Conservation (phyloP, 768 basidiomycete genomes). For the Holtermanniella nyarrowii region DNA sequence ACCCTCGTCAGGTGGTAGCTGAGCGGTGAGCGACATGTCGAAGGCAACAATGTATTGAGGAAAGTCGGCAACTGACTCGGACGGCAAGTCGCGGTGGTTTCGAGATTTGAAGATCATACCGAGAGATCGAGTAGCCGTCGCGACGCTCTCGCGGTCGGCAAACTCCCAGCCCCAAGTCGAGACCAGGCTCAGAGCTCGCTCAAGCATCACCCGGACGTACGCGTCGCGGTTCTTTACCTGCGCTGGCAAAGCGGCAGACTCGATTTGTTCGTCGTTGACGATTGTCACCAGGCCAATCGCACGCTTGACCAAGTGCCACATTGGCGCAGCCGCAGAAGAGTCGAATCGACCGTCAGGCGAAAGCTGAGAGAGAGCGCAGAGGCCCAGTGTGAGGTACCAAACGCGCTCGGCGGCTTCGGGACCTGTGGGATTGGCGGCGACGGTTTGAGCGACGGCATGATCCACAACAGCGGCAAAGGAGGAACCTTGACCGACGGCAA, state of each 20-base stretch:
- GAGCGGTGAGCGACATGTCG: constrained; percentile 50
- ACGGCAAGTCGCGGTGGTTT: constrained; percentile 58
- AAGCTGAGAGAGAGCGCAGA: constrained; percentile 72
- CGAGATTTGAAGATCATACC: constrained; percentile 66
- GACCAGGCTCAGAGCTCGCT: constrained; percentile 63
- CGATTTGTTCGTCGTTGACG: constrained; percentile 43
- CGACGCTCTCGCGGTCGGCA: constrained; percentile 45
- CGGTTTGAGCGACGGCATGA: neutral
- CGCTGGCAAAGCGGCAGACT: constrained; percentile 41
- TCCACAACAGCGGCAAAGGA: neutral
- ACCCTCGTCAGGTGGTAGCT: constrained; percentile 48
- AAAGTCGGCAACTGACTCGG: constrained; percentile 53
- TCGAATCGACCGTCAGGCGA: constrained; percentile 51
- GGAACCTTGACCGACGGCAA: no score
- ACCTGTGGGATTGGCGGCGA: constrained; percentile 21
- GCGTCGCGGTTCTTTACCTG: constrained; percentile 53
- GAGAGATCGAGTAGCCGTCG: constrained; percentile 53
- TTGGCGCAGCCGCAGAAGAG: constrained; percentile 40
- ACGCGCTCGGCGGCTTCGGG: constrained; percentile 49
- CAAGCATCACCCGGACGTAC: constrained; percentile 59
- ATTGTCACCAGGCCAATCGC: constrained; percentile 57
- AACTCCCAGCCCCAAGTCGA: constrained; percentile 69
- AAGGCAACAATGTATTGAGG: constrained; percentile 58
- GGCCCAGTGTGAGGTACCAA: constrained; percentile 61
- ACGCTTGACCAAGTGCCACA: constrained; percentile 56